These are phyloP conservation scores for Lathyrus oleraceus DNA, from an alignment of 306 rosid species.

Conservation along the genomic window DNA sequence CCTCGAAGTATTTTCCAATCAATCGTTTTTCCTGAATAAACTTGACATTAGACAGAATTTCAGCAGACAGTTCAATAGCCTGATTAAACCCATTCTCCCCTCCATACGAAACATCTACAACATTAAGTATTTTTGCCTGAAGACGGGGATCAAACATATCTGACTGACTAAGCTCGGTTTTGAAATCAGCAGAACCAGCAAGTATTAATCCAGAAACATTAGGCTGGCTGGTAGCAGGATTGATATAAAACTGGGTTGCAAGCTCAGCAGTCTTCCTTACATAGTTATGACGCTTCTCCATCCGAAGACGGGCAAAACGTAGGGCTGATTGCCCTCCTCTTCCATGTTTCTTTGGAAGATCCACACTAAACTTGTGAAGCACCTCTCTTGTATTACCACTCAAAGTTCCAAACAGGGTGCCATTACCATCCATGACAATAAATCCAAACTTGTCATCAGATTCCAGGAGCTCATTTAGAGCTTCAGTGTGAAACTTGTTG, in stretches of 20 bases:
- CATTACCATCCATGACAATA: conserved; percentile 89
- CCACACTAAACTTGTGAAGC: conserved; percentile 88
- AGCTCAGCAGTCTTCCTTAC: conserved; percentile 93
- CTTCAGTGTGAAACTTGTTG: conserved; percentile 88
- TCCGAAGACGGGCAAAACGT: conserved; percentile 90
- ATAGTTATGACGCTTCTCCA: conserved; percentile 92
- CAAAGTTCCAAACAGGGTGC: conserved; percentile 82
- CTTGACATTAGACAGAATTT: conserved; percentile 82
- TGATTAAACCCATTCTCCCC: conserved; percentile 91
- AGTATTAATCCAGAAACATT: conserved; percentile 85
- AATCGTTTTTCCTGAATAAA: conserved; percentile 86
- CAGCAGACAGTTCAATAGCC: conserved; percentile 79
- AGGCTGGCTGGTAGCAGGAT: conserved; percentile 88
- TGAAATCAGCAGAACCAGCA: conserved; percentile 93
- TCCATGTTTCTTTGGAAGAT: conserved; percentile 89
- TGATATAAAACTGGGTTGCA: conserved; percentile 86
- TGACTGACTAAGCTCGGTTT: conserved; percentile 91
- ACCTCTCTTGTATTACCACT: conserved; percentile 92
- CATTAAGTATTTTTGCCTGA: conserved; percentile 78
- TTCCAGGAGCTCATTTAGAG: conserved; percentile 78
- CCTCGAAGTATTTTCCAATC: conserved; percentile 92
- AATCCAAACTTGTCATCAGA: conserved; percentile 92
- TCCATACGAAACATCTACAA: conserved; percentile 88
- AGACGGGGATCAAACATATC: conserved; percentile 96
- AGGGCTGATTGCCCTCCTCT: conserved; percentile 95